Evolutionary conservation across 2,329 filamentous ascomycete species (phyloP), one percentile per base, ranked within the genome.

Genomic region (Fusarium albidum): DNA sequence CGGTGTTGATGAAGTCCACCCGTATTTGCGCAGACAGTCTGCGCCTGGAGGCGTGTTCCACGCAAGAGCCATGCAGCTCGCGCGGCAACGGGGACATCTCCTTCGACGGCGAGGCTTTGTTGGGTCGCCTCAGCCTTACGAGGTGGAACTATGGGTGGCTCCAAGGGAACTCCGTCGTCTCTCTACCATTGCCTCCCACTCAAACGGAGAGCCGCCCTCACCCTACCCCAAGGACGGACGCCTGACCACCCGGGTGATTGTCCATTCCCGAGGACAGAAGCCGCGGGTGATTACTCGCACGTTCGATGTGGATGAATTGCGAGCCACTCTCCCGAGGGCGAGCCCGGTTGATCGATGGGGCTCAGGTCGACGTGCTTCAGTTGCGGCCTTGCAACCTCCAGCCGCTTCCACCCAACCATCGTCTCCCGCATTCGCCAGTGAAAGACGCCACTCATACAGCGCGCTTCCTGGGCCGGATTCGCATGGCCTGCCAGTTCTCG

Each of bases 231-330:
- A 50, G 3, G 53, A 61, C 7, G 54, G 56, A n/a, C 61, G 46
- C 9, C 43, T 70, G 29, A 65, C 60, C n/a, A 63, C 69, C 4
- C 63, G 65, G 7, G 68, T 68, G 8, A 59, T 69, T 12, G 60
- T 73, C 26, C 69, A 65, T 26, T 71, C 71, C 6, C 56, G 61
- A 21, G 73, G 76, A 3, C 71, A 75, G 14, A 74, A 75, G 40
- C 72, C 81, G 1, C 78, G 83, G 57, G 60, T 79, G 1, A 71
- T 86, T 14, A 74, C 77, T 57, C 75, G 81, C 26, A 76, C 74
- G 14, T 82, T 86, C 53, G 74, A 84, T 53, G 68, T 84, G 12
- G 71, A 77, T 21, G 71, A 77, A 54, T 68, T 85, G 9, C 73
- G 77, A 38, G 71, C 75, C 9, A 79, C 77, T 1, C 70, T 82